Evolutionary conservation across 78 protist species (phyloP), one percentile per base, ranked within the genome.

Genomic region (Bodo saltans): DNA sequence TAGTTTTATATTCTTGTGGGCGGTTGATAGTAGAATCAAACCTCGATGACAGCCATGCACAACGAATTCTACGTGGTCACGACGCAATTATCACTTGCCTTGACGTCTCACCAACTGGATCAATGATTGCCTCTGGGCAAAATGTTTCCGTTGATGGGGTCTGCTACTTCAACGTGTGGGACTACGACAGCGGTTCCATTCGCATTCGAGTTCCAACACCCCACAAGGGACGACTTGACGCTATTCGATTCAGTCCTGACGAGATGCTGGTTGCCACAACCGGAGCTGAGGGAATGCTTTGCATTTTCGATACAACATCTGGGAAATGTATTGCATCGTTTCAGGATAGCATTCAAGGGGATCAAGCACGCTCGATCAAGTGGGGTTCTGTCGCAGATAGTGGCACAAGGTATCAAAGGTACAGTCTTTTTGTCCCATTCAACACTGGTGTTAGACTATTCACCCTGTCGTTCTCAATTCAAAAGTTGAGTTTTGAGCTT

Each of bases 41-140:
- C 74, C 2, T 27, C 33, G 40, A 4, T 12, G 74, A 79, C 30
- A 70, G 39, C 38, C 84, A 79, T 21, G 84, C 21, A 28, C 84
- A 79, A 21, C 72, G 35, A 17, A 3, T 79, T 2, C 38, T 81
- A 28, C 21, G 3, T 21, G 85, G 85, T 28, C 85, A 81, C 39
- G 85, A 69, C 38, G 74, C 73, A 3, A 3, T 1, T 1, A 38
- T 70, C 74, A 28, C 76, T 2, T 4, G 42, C 17, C 52, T 81
- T 2, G 74, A 34, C 47, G 2, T 70, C 39, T 67, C 74, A n/a
- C 2, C 8, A 3, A 1, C 34, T 0, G 85, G 85, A 2, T 1
- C 37, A 28, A 1, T 68, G 29, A 37, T 81, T 17, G 85, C 74
- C 0, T 67, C 85, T 1, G 85, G 85, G n/a, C 74, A 67, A 25